Conservation (phyloP, 2,329 filamentous ascomycete genomes). For the Atkinsonella hypoxylon region DNA sequence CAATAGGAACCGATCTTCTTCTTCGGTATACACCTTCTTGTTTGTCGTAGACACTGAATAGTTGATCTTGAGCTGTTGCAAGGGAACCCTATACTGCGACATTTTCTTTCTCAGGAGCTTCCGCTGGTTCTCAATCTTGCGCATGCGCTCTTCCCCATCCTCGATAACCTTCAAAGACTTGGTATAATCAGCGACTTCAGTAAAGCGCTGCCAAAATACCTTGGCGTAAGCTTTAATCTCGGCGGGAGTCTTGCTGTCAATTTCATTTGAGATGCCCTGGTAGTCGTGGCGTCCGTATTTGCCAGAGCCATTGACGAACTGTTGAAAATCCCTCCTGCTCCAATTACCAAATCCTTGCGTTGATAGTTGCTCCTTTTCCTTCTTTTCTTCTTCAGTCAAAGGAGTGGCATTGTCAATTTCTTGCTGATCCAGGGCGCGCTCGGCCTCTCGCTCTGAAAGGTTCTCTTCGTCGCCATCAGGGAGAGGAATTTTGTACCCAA, state of each 20-base stretch:
- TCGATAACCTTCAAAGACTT: conserved; percentile 87
- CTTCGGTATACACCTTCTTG: conserved; percentile 99
- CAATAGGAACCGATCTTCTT: conserved; percentile 90
- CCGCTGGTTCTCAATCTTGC: conserved; percentile 82
- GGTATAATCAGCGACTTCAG: conserved; percentile 75
- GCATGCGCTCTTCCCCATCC: conserved; percentile 79
- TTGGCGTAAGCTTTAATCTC: conserved; percentile 89
- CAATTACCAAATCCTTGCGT: conserved; percentile 82
- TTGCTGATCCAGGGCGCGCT: conserved; percentile 76
- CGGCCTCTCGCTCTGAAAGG: conserved; percentile 72
- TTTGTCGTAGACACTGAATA: conserved; percentile 98
- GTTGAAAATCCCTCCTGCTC: conserved; percentile 96
- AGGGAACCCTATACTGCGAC: conserved; percentile 87
- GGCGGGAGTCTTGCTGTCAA: conserved; percentile 76
- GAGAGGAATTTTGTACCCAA: conserved; percentile 88
- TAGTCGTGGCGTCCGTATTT: conserved; percentile 85
- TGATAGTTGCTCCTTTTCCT: conserved; percentile 72
- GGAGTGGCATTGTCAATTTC: conserved; percentile 88
- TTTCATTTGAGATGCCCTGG: conserved; percentile 72
- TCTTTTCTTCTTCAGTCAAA: conserved; percentile 78
- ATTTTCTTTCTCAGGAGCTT: conserved; percentile 94
- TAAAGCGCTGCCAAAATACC: conserved; percentile 93
- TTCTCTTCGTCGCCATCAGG: conserved; percentile 80
- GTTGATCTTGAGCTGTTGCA: conserved; percentile 97
- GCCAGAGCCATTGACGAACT: conserved; percentile 91